These are phyloP conservation scores for Penstemon davidsonii DNA, from an alignment of 257 asterid genomes.

Conservation along the genomic window DNA sequence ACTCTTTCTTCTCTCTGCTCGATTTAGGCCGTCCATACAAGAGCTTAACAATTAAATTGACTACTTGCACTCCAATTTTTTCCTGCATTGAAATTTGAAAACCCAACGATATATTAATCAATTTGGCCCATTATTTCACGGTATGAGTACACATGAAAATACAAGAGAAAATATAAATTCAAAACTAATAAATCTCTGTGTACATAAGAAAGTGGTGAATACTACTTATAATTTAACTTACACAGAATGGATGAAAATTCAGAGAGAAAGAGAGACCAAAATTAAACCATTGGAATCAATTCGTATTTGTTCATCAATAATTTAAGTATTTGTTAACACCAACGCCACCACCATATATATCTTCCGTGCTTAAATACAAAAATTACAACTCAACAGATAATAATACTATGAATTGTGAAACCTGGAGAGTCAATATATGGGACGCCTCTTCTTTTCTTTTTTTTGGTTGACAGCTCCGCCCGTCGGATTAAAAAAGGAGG, in stretches of 20 bases:
- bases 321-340: no score
- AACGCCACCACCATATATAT: slow-evolving; percentile 28
- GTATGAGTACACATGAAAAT: neutral
- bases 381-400: slow-evolving; percentile 1
- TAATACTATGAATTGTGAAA: slow-evolving; percentile 10
- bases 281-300: neutral
- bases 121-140: slow-evolving; percentile 40
- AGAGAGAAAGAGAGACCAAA: no score
- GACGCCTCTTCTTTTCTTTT: neutral
- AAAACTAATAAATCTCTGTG: slow-evolving; percentile 25
- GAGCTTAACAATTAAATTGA: slow-evolving; percentile 33
- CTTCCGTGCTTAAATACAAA: slow-evolving; percentile 39
- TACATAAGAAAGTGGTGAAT: slow-evolving; percentile 27
- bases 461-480: slow-evolving; percentile 28
- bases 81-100: no score
- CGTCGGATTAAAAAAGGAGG: neutral
- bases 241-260: slow-evolving; percentile 5
- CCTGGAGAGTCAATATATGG: slow-evolving; percentile 29
- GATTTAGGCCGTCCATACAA: slow-evolving; percentile 64
- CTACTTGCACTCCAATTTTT: no score
- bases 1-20: slow-evolving; percentile 43
- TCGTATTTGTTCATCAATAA: no score
- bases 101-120: slow-evolving; percentile 51
- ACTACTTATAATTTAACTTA: slow-evolving; percentile 22
- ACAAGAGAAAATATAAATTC: neutral